Conservation (phyloP, 2,329 filamentous ascomycete species). For the Botryotinia convoluta region DNA sequence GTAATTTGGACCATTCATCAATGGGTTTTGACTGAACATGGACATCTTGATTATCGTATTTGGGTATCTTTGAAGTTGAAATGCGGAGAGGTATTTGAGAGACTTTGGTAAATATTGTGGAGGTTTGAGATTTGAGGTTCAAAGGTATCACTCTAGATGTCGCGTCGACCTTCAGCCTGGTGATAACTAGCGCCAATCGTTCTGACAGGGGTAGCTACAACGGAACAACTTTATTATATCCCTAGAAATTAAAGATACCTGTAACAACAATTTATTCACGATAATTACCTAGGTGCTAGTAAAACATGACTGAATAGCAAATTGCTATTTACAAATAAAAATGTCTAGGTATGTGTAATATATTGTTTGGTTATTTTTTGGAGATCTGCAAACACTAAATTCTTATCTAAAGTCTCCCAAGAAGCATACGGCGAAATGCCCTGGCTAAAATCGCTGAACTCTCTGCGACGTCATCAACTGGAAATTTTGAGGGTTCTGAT, state of each 20-base stretch:
- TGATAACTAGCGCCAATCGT: slow-evolving; percentile 20
- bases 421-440: slow-evolving; percentile 59
- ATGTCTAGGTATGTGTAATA: slow-evolving; percentile 14
- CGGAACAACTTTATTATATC: neutral
- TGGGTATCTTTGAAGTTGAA: slow-evolving; percentile 11
- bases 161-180: slow-evolving; percentile 33
- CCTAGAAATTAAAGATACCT: neutral
- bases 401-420: slow-evolving; percentile 38
- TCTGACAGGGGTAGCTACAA: slow-evolving; percentile 33
- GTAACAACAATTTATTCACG: neutral
- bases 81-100: slow-evolving; percentile 5
- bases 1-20: slow-evolving; percentile 68
- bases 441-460: slow-evolving; percentile 64
- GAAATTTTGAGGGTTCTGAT: slow-evolving; percentile 60
- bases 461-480: slow-evolving; percentile 53
- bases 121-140: slow-evolving; percentile 21
- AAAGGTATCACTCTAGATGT: slow-evolving; percentile 19
- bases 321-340: neutral
- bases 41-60: slow-evolving; percentile 48
- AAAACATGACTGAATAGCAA: neutral
- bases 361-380: neutral
- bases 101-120: slow-evolving; percentile 12
- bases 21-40: slow-evolving; percentile 68
- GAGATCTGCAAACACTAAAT: neutral
- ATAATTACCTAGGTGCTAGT: neutral